Conservation (phyloP, 129 eudicot genomes). For the Cynara cardunculus region DNA sequence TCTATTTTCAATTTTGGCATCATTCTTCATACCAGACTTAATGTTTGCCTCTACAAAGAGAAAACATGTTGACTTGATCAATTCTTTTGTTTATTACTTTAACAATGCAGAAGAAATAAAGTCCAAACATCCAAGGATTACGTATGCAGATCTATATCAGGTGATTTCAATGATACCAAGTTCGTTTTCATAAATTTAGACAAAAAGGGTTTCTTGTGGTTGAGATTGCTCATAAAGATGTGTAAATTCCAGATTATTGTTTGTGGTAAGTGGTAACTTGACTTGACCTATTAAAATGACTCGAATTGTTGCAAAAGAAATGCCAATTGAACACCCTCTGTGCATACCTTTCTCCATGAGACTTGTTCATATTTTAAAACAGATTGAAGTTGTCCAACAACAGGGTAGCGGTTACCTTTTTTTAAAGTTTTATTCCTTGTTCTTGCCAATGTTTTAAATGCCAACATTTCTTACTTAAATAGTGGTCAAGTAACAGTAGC, state of each 20-base stretch:
- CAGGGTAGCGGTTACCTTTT: not conserved
- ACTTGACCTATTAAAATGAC: not conserved
- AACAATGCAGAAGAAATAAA: constrained; percentile 74
- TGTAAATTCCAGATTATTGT: not conserved
- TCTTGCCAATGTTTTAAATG: not conserved
- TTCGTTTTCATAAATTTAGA: not conserved
- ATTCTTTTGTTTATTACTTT: constrained; percentile 1
- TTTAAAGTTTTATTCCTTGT: not conserved
- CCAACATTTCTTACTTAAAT: not conserved
- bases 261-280: not conserved
- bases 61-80: not conserved
- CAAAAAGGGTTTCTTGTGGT: not conserved
- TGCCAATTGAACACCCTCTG: not conserved
- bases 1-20: not conserved
- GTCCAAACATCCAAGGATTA: constrained; percentile 76
- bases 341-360: not conserved
- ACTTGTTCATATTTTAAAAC: not conserved
- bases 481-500: not conserved
- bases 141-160: constrained; percentile 99
- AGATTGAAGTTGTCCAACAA: not conserved
- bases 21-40: constrained; percentile 2
- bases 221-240: not conserved
- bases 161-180: constrained; percentile 32
- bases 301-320: not conserved
- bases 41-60: constrained; percentile 5